These are phyloP conservation scores for Neocallimastix lanati DNA, from an alignment of 192 early-diverging fungal species.

Conservation along the genomic window DNA sequence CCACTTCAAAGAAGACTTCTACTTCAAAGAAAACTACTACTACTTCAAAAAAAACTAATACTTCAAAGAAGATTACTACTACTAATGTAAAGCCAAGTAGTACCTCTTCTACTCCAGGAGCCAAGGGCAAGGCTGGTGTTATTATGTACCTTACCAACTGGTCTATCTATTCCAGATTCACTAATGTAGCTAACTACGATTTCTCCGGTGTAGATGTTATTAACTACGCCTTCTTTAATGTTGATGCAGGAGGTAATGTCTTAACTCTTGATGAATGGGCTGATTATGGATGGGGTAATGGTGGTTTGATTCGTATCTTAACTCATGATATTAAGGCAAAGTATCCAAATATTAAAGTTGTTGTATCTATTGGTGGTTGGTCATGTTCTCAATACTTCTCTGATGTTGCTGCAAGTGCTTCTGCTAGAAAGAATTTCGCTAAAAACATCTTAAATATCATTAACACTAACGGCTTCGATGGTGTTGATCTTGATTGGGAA, in stretches of 20 bases:
- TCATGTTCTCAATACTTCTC: slow-evolving; percentile 49
- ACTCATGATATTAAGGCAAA: not conserved
- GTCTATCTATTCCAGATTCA: not conserved
- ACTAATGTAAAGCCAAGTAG: not conserved
- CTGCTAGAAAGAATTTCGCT: slow-evolving; percentile 30
- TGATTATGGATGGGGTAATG: not conserved
- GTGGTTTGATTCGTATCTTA: not conserved
- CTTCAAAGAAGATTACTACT: too few species aligned
- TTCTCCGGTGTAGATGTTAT: not conserved
- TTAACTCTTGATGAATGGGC: not conserved
- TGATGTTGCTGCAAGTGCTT: slow-evolving; percentile 21
- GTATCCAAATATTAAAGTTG: slow-evolving; percentile 19
- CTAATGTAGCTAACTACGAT: not conserved
- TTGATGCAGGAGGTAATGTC: not conserved
- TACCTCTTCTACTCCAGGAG: too few species aligned
- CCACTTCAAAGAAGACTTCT: not conserved
- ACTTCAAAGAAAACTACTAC: not conserved
- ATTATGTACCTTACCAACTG: not conserved
- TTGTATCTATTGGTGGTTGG: slow-evolving; percentile 55
- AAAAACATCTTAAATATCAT: slow-evolving; percentile 33
- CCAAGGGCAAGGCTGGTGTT: not conserved
- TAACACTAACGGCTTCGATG: slow-evolving; percentile 32
- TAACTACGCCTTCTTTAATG: not conserved
- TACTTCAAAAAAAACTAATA: too few species aligned
- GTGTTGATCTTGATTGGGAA: slow-evolving; percentile 49